Evolutionary conservation across 1,139 yeast genomes (phyloP).

Genomic region (Hyphopichia fennica): DNA sequence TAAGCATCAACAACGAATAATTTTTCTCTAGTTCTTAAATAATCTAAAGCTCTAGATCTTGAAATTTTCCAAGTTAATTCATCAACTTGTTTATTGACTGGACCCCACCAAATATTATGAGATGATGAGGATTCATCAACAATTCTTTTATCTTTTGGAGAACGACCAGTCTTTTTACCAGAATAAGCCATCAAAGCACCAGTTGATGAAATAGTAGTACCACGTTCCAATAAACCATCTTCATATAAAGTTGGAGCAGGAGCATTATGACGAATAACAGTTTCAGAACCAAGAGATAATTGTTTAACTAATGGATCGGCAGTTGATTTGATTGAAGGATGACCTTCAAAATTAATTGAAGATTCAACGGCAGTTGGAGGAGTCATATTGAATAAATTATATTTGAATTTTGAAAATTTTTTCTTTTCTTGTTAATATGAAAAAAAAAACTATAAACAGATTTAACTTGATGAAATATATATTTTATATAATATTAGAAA

Average conservation of each 20-base stretch:
- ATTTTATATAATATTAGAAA: no score
- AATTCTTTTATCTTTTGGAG: constrained; percentile 97
- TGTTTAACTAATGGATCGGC: constrained; percentile 48
- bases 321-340: constrained; percentile 42
- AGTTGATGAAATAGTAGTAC: constrained; percentile 88
- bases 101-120: constrained; percentile 98
- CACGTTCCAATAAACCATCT: constrained; percentile 87
- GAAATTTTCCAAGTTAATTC: constrained; percentile 95
- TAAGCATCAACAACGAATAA: constrained; percentile 94
- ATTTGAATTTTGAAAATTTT: neutral
- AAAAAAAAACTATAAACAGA: no score
- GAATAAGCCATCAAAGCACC: constrained; percentile 97
- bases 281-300: constrained; percentile 48
- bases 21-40: constrained; percentile 92
- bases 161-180: constrained; percentile 96
- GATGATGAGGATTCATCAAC: constrained; percentile 89
- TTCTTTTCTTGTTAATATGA: neutral
- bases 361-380: constrained; percentile 54
- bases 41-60: constrained; percentile 95
- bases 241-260: constrained; percentile 93
- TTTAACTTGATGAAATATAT: no score
- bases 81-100: constrained; percentile 92
- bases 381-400: constrained; percentile 26
- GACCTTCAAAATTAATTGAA: constrained; percentile 42
- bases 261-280: constrained; percentile 77